phyloP scores from a whole-genome alignment of 2,329 filamentous ascomycete genomes.

The Aspergillus fijiensis region DNA sequence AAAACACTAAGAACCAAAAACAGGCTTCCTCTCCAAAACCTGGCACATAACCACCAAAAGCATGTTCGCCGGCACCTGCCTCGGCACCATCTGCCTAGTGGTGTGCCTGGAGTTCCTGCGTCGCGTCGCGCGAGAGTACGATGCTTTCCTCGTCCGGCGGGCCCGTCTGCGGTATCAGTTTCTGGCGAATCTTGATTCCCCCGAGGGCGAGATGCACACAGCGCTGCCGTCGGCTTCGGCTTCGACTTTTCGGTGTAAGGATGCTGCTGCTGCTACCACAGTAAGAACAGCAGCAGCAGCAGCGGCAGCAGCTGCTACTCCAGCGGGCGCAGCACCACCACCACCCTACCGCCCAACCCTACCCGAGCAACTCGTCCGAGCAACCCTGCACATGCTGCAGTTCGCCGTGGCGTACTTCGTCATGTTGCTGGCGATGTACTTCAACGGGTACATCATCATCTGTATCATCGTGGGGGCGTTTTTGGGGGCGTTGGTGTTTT shows the following conservation, averaged over 20 bases:
- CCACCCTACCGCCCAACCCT: conserved; percentile 56
- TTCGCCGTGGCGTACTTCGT: conserved; percentile 76
- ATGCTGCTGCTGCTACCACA: too few species aligned
- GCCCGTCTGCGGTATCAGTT: conserved; percentile 37
- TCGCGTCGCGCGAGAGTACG: conserved; percentile 69
- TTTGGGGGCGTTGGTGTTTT: conserved; percentile 70
- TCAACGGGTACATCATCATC: conserved; percentile 73
- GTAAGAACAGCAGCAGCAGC: too few species aligned
- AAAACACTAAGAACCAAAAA: too few species aligned
- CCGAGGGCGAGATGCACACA: too few species aligned
- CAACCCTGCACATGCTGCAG: conserved; percentile 66
- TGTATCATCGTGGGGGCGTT: conserved; percentile 77
- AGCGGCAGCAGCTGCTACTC: too few species aligned
- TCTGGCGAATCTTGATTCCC: background rate
- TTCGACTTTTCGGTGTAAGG: too few species aligned
- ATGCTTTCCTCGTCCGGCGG: conserved; percentile 62
- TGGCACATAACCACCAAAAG: conserved; percentile 70
- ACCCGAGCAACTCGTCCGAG: conserved; percentile 65
- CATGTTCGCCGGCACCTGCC: conserved; percentile 78
- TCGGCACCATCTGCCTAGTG: conserved; percentile 73
- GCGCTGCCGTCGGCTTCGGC: too few species aligned
- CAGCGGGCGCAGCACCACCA: background rate
- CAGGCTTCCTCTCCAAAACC: conserved; percentile 63
- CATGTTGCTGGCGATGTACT: conserved; percentile 69
- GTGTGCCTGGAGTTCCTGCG: conserved; percentile 71